Conservation (phyloP, 23 red algal species). For the Pyropia yezoensis region DNA sequence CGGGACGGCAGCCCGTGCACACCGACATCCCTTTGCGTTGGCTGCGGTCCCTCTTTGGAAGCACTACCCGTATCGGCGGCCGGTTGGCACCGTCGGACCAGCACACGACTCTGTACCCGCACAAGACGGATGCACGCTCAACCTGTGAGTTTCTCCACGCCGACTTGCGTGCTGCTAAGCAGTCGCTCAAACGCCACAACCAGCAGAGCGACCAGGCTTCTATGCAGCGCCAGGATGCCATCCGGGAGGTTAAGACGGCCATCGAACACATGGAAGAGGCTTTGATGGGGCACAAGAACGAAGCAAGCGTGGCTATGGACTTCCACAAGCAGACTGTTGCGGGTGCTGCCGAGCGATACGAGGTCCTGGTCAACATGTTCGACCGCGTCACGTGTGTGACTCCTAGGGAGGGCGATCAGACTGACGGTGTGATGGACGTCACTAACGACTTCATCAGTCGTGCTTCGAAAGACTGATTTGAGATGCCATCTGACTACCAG, state of each 20-base stretch:
- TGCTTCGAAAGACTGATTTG: too few species aligned
- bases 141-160: neutral
- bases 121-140: neutral
- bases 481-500: too few species aligned
- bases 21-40: neutral
- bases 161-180: neutral
- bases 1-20: neutral
- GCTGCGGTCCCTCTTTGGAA: neutral
- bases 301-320: neutral
- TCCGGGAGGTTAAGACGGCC: neutral
- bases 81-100: neutral
- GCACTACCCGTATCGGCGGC: neutral
- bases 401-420: neutral
- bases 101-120: neutral
- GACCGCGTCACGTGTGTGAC: neutral
- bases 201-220: too few species aligned
- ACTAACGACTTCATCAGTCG: neutral
- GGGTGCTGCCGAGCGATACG: neutral
- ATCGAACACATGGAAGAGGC: neutral
- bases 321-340: neutral
- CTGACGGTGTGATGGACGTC: neutral
- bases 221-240: neutral
- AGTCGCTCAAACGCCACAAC: neutral
- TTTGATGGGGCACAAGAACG: neutral
- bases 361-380: neutral